Base-by-base conservation (phyloP, 2,329 filamentous ascomycete species). In the Venturia pyrina region DNA sequence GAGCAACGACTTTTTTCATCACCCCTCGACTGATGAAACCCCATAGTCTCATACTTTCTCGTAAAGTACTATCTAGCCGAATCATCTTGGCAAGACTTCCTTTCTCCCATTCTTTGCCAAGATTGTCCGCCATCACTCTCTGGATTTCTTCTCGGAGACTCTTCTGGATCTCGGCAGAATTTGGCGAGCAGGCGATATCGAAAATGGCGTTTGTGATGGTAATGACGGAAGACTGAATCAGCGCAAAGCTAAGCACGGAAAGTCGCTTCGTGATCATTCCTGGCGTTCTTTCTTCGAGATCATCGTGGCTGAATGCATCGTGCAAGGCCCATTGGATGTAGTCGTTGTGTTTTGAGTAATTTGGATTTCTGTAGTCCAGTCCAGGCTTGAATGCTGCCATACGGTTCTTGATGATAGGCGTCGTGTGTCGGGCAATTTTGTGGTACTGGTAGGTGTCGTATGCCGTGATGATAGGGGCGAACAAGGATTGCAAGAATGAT, bases 241-340 rank as follows among this genome's bases (percentile, higher is more conserved):
- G 74, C 1, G 75, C 75, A 68, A 78, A 78, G 66, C 71, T 69
- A 21, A 76, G 72, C 13, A 75, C 72, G 0, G 72, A 68, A 40
- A 77, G 72, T 1, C 74, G 73, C 60, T 70, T 70, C 10, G 74
- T 68, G 66, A 77, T 75, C 41, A 78, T 71, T 24, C 71, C 69
- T 2, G 73, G 68, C 4, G 72, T 70, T 21, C 74, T 69, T 59
- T 75, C 71, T n/a, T 64, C 60, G 8, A 70, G 70, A 66, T 75
- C 70, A 56, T 68, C 46, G 65, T 75, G 73, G 13, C 69, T 66
- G 15, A 73, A 67, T 15, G 75, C 76, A 66, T 78, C 74, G 62
- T 72, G 68, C 24, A 79, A 73, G 0, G 73, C 73, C 77, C 77
- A 79, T 68, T 78, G 74, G 13, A 78, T 69, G 66, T 78, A 79